A percentile compares a stretch with the other conserved stretches of the same genome.
phyloP scores from a whole-genome alignment of 345 rosid genomes.

The Hypericum androsaemum region DNA sequence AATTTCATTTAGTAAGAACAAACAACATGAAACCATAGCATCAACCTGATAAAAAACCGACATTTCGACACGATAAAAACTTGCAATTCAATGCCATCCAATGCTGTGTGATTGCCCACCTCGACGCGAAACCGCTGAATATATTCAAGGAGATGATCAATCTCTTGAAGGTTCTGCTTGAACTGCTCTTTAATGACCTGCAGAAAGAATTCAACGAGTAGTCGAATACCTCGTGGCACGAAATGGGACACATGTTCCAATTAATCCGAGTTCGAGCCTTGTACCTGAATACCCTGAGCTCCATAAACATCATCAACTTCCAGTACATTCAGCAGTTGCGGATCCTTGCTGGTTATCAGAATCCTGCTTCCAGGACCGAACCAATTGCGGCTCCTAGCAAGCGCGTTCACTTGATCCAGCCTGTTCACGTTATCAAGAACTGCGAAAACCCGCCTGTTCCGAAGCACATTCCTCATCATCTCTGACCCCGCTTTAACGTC shows the following conservation, averaged over 20 bases:
- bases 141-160: background rate
- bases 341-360: background rate
- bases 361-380: background rate
- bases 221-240: background rate
- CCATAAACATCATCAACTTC: slow-evolving; percentile 4
- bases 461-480: background rate
- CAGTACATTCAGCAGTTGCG: background rate
- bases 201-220: background rate
- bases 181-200: slow-evolving; percentile 2
- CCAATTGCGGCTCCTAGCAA: background rate
- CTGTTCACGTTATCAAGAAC: background rate
- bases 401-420: background rate
- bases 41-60: no score
- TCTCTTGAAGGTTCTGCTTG: background rate
- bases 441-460: background rate
- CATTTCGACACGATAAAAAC: background rate
- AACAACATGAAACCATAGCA: background rate
- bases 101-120: background rate
- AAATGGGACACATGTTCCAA: no score
- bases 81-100: background rate
- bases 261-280: background rate
- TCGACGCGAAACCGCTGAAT: background rate
- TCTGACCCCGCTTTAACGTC: background rate
- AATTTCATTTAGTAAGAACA: background rate
- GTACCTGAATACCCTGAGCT: background rate